Evolutionary conservation across 257 asterid species (phyloP), one percentile per base, ranked within the genome.

Genomic region (Sherardia arvensis): DNA sequence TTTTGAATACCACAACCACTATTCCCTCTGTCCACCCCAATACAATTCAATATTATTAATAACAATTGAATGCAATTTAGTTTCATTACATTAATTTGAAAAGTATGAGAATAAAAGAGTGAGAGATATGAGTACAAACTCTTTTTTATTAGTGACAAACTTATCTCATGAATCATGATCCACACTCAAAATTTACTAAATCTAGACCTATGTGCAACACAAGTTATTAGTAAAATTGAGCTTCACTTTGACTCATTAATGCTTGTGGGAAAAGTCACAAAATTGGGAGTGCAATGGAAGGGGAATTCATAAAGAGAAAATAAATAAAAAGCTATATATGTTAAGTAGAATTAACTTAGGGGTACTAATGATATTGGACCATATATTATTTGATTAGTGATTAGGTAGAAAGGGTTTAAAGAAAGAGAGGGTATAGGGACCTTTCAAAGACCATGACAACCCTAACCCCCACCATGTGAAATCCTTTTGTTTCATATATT

Each of bases 381-480:
- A 76, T 34, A 18, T 25, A 29, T 32, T 5, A 23, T 71, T 58
- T 59, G 74, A 72, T 72, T 80, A 74, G 81, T 59, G 72, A 72
- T 72, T 80, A 74, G 83, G 81, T 82, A 79, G 71, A 77, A 81
- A 69, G 64, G 68, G 68, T 64, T 26, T 55, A 48, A 75, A 23
- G n/a, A n/a, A 58, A 33, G 62, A 65, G 34, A 56, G 53, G 38
- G 66, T 15, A 43, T 15, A 43, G 66, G 74, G 60, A 70, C 80
- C 81, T 83, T 80, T 79, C 80, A 68, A 69, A 60, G 59, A 43
- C 65, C 49, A 18, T 28, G 63, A 30, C 11, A 23, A 30, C 47
- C 40, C 49, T 69, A 45, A 57, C 69, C 81, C 57, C 82, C 81
- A 78, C 78, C 81, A 77, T 67, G 86, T 76, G 87, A 79, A 38